Base-by-base conservation (phyloP, 139 green algal species). In the Chlorokybus atmophyticus region DNA sequence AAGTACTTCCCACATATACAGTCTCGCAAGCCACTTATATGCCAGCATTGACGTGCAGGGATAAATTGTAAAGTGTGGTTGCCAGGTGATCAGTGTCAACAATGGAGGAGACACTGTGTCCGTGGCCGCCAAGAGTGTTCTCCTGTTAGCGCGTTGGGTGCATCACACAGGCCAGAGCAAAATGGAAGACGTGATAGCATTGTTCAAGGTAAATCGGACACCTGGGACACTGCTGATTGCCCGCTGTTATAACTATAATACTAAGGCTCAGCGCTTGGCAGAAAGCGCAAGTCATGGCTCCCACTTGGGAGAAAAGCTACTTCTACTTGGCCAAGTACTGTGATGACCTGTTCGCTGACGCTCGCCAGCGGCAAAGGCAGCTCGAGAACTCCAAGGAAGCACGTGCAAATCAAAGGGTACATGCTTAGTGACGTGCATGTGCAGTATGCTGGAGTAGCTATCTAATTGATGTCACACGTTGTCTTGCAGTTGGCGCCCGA, bases 281-380 rank as follows among this genome's bases (percentile, higher is more conserved):
- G 50, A 67, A 66, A 7, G 83, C 78, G 2, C 51, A 75, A 5
- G 25, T 51, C 1, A 32, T 85, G 10, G 74, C 85, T 14, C 30
- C 54, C 4, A 51, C 53, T 7, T 88, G 78, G 73, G 88, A 94
- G 71, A 83, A 87, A 51, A 72, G 67, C 2, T 79, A 88, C 62
- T 96, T 95, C 61, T 67, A 69, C 38, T 84, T 82, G 54, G 88
- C 79, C 19, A 72, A 64, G 10, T 96, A 92, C 66, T 70, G 88
- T 42, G 88, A 96, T 50, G 71, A 85, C 51, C 74, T 90, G 48
- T 69, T 86, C 52, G 49, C 60, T 31, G 83, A 86, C 54, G 79
- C 72, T 1, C 28, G 39, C 32, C 8, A 29, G 38, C 32, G 32
- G 29, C 61, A 66, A 60, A 42, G 10, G 53, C 25, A 67, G 17